Base-by-base conservation (phyloP, 176 grass and related monocot species). In the Carex myosuroides region DNA sequence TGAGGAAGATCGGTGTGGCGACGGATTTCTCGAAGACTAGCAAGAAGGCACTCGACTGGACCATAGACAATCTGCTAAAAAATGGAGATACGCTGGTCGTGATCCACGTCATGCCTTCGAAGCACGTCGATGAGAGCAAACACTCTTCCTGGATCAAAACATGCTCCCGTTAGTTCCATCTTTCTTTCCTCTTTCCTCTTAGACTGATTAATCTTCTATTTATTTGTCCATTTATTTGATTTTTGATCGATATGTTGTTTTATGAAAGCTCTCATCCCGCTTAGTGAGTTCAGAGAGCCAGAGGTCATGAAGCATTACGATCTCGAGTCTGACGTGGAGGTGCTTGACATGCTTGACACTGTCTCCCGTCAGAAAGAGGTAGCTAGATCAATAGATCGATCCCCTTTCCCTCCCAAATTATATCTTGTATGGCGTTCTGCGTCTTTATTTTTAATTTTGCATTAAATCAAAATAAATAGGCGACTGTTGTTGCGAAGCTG, bases 281-380 rank as follows among this genome's bases (percentile, higher is more conserved):
- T 97, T 63, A 87, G 87, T 18, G 94, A 97, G 90, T 94, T 92
- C 75, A 84, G 92, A 66, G 84, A 92, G 80, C 83, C 90, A 70
- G 69, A 83, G 61, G 79, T 83, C 87, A 88, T 88, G 88, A 83
- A 94, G 56, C 87, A 66, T 63, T 97, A 97, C 87, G 90, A 86
- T 83, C 78, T 94, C 1, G 46, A 64, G 12, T 13, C 44, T 62
- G 92, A 97, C 80, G 83, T 84, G 71, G 92, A 92, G 87, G 94
- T 94, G 80, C 92, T 97, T 61, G 90, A 97, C 87, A 90, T 88
- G 66, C 90, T 97, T 54, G 92, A 97, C 82, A 92, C 90, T 11
- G 94, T 88, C 7, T 81, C 88, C 68, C 88, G 84, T 48, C 90
- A 92, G 85, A 90, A 94, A 68, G 83, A 92, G 88, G 94, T 97